Base-by-base conservation (phyloP, 192 early-diverging fungal genomes). In the Entophlyctis luteolus region DNA sequence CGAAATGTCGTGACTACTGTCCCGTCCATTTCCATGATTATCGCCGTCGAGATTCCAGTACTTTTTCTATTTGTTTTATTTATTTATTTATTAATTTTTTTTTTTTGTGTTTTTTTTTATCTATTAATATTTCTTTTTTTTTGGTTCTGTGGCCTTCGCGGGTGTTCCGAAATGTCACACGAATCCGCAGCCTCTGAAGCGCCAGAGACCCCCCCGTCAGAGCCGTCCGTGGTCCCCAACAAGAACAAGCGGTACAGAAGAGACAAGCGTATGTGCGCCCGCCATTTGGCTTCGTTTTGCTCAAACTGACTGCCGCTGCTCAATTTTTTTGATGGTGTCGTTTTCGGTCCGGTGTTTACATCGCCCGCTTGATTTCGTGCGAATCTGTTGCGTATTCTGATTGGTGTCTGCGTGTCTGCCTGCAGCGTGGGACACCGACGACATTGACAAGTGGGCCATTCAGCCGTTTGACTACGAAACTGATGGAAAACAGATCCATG, bases 361-460 rank as follows among this genome's bases (percentile, higher is more conserved):
- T n/a, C n/a, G n/a, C 31, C 62, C 22, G n/a, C n/a, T 22, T 33
- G 28, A 63, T 20, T n/a, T 35, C 31, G 23, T 8, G 62, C 0
- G 58, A 20, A 16, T 46, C 34, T 35, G 2, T 62, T 10, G 56
- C 62, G 20, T 3, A 12, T 14, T 18, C 33, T 12, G 34, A 31
- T 0, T n/a, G n/a, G n/a, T n/a, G n/a, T n/a, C n/a, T n/a, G n/a
- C n/a, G n/a, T n/a, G n/a, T 0, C 1, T 4, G 1, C 1, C 3
- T 1, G 3, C 54, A 77, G 75, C 92, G 27, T 94, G 92, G 91
- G 92, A 94, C 69, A 93, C 90, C 10, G 90, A 93, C 59, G 91
- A 91, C 67, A 95, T 93, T 74, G 88, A 95, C 80, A 86, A 95
- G 68, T 95, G 94, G 89, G 92, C 91, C 77, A 87, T 97, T 42